Evolutionary conservation across 306 rosid genomes (phyloP).

Genomic region (Castanea sativa): DNA sequence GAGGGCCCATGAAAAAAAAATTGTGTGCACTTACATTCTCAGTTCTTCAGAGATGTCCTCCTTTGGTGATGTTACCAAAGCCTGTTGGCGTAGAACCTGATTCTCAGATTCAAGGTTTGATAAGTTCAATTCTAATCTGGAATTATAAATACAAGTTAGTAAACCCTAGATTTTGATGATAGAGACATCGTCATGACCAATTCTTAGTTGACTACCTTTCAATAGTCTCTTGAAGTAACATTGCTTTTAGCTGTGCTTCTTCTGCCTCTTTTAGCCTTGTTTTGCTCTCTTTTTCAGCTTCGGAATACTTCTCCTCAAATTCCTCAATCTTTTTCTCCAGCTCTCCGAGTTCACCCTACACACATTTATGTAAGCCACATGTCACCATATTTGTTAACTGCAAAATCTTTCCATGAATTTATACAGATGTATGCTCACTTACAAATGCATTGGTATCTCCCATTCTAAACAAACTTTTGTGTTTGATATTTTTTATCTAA

Average conservation of each 20-base stretch:
- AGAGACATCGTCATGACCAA: slow-evolving; percentile 14
- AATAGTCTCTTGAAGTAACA: slow-evolving; percentile 69
- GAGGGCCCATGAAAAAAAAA: background rate
- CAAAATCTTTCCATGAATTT: background rate
- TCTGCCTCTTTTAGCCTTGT: slow-evolving; percentile 65
- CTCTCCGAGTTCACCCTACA: slow-evolving; percentile 59
- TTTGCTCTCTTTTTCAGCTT: slow-evolving; percentile 50
- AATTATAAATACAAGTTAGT: slow-evolving; percentile 24
- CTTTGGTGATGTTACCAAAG: slow-evolving; percentile 68
- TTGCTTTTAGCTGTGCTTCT: slow-evolving; percentile 62
- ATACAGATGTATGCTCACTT: background rate
- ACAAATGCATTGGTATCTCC: background rate
- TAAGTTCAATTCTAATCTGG: slow-evolving; percentile 70
- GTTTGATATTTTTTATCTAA: background rate
- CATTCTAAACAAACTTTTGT: background rate
- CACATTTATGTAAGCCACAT: slow-evolving; percentile 11
- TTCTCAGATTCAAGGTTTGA: slow-evolving; percentile 85
- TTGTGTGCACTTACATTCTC: slow-evolving; percentile 42
- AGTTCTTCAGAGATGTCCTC: slow-evolving; percentile 75
- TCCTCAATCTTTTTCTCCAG: slow-evolving; percentile 57
- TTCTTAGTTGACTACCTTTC: slow-evolving; percentile 53
- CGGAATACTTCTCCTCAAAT: slow-evolving; percentile 50
- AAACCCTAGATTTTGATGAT: slow-evolving; percentile 24
- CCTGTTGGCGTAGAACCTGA: slow-evolving; percentile 82
- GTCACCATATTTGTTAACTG: slow-evolving; percentile 3